Evolutionary conservation across 495 filamentous ascomycete species (phyloP), one percentile per base, ranked within the genome.

Genomic region (Staphylotrichum longicolle): DNA sequence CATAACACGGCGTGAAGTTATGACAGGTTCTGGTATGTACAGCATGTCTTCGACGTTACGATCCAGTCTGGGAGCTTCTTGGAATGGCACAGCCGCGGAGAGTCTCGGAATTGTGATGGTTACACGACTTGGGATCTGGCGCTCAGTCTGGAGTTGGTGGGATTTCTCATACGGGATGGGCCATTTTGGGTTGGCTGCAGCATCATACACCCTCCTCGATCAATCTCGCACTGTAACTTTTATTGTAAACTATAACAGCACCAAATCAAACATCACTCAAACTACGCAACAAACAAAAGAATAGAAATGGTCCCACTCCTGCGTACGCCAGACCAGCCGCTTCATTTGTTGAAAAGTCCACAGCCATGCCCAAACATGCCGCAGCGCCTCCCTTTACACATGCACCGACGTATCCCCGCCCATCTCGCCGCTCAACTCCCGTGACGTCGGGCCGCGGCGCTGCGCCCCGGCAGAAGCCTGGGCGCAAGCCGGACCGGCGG

Each of bases 401-500:
- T 50, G 15, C 57, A 60, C 54, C 20, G 56, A 47, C 58, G 80
- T 83, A 78, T 83, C 80, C 44, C 79, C 80, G 63, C 78, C 76
- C 80, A 81, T 81, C 75, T 82, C 79, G 44, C 80, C 80, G 62
- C 74, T 76, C 70, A 83, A 49, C 56, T 82, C 79, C 46, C 80
- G 64, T 70, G 74, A 78, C 48, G 78, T 80, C 54, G 74, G 70
- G 34, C 78, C 77, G n/a, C 75, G 68, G 32, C 74, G 67, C 49
- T 60, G 64, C 32, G 71, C 46, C 3, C 71, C 71, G 37, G 62
- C 55, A 6, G 50, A 61, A 7, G 51, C 56, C 30, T 48, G 33
- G 51, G 37, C 42, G 58, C 33, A 47, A 51, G 53, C 61, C 49
- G 45, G 8, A 0, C 14, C 4, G 40, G 20, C 53, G 2, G 32